Evolutionary conservation across 805 yeast genomes (phyloP), one percentile per base, ranked within the genome.

Genomic region (Wickerhamomyces ciferrii): DNA sequence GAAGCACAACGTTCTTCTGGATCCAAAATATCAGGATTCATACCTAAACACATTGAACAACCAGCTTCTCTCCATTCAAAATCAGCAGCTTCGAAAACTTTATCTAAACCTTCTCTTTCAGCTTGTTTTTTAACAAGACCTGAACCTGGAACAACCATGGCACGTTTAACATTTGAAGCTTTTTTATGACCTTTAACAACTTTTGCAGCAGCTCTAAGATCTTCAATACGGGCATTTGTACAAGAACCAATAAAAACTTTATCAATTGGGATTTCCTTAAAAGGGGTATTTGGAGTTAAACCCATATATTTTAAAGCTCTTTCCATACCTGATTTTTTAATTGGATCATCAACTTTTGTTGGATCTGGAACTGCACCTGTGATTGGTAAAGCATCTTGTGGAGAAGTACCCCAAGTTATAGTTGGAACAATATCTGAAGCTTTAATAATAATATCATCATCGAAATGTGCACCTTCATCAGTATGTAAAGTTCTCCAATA

Each of bases 21-120:
- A 51, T 83, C 79, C 63, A 94, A 78, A 59, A 94, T 92, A 73
- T 94, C 99, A 39, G 98, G 97, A 72, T 94, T 94, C 99, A 94
- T 94, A 69, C 99, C 99, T 44, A 94, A 78, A 74, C 99, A 94
- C 99, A 94, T 94, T 38, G 98, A 92, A 72, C 99, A 94, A 51
- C 99, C 99, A 54, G 99, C 98, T 73, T 94, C 99, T 75, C 99
- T 85, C 99, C 99, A 94, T 58, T 87, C 92, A 63, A 94, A 94
- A 19, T 96, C 98, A 43, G 99, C 97, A 43, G 81, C 88, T 60
- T 74, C 80, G 62, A 94, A 94, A 48, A 94, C 79, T 71, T 87
- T 87, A 67, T 94, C 94, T 48, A 94, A 76, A 44, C 99, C 99
- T 72, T 94, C 99, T 52, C 71, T 75, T 71, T 94, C 99, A 46